Conservation (phyloP, 192 early-diverging fungal species). For the Umbelopsis sp. region DNA sequence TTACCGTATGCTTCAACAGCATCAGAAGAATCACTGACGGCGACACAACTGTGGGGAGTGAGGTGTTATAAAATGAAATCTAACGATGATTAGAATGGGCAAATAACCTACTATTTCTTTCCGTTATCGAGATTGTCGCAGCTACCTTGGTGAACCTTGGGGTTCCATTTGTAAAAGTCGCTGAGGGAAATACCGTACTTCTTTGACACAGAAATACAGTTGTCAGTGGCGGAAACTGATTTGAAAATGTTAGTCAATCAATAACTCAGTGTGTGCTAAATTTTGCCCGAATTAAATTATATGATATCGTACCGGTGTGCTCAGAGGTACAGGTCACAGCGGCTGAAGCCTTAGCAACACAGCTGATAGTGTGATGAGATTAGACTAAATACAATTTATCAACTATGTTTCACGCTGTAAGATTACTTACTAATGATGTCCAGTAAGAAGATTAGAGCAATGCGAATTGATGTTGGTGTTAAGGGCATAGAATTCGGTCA, state of each 20-base stretch:
- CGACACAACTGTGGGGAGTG: not conserved
- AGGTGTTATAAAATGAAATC: not conserved
- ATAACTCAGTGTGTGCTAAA: too few species aligned
- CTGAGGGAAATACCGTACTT: slow-evolving; percentile 17
- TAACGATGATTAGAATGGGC: too few species aligned
- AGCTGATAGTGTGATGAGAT: not conserved
- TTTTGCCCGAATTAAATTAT: not conserved
- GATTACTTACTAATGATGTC: slow-evolving; percentile 23
- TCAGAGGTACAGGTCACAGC: not conserved
- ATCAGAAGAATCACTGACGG: not conserved
- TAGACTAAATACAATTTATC: too few species aligned
- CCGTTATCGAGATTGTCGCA: slow-evolving; percentile 28
- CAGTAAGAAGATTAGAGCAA: slow-evolving; percentile 28
- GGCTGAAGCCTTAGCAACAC: not conserved
- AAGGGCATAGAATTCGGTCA: slow-evolving; percentile 27
- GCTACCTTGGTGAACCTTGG: slow-evolving; percentile 21
- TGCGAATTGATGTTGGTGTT: slow-evolving; percentile 32
- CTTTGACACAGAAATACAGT: slow-evolving; percentile 25
- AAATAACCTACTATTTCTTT: not conserved
- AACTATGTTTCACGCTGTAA: not conserved
- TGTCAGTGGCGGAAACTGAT: slow-evolving; percentile 22
- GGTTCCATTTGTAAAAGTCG: slow-evolving; percentile 32
- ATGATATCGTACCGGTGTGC: not conserved
- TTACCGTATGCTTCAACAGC: not conserved
- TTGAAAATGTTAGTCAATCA: not conserved